Evolutionary conservation across 495 filamentous ascomycete genomes (phyloP).

Genomic region (Aspergillus avenaceus): DNA sequence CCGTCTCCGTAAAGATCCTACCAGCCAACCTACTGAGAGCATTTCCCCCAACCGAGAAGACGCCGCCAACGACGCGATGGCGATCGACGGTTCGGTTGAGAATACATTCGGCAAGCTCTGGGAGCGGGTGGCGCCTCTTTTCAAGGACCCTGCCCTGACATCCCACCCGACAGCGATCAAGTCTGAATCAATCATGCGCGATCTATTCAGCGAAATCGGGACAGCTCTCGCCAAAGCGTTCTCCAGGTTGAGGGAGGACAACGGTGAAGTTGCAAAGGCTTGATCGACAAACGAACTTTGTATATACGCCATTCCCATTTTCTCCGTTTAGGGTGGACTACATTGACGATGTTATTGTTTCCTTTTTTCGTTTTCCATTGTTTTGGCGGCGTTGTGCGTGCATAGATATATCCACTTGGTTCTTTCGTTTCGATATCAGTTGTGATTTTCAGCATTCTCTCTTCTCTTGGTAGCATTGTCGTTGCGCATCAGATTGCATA

Average conservation of each 20-base stretch:
- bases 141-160: constrained; percentile 9
- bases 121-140: constrained; percentile 11
- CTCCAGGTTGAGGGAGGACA: constrained; percentile 10
- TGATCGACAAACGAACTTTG: not conserved
- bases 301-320: not conserved
- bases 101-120: constrained; percentile 11
- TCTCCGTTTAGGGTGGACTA: not conserved
- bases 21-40: not conserved
- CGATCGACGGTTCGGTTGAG: constrained; percentile 9
- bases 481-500: not conserved
- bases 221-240: constrained; percentile 13
- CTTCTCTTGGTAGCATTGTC: not conserved
- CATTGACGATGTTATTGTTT: not conserved
- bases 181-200: constrained; percentile 17
- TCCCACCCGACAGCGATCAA: constrained; percentile 3
- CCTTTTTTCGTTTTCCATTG: not conserved
- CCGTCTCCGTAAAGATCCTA: constrained; percentile 8
- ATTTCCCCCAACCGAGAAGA: not conserved
- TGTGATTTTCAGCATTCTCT: not conserved
- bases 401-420: constrained; percentile 1
- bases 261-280: not conserved
- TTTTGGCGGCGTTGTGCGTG: not conserved
- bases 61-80: not conserved
- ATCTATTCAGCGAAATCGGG: constrained; percentile 19
- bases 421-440: not conserved